Base-by-base conservation (phyloP, 83 land plant genomes). In the Picea abies region DNA sequence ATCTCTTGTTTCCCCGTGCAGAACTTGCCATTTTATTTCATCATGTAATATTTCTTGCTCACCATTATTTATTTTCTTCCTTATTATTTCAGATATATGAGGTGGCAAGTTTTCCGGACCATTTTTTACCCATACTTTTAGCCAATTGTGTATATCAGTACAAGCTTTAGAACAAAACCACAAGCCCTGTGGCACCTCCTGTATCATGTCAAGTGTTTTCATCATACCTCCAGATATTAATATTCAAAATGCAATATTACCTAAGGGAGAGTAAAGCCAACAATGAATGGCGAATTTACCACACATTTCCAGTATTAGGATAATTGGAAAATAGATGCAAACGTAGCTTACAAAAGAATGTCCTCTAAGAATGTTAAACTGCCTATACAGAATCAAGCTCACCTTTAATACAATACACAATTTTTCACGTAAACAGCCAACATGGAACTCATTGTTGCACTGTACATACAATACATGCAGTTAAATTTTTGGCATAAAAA, bases 391-490 rank as follows among this genome's bases (percentile, higher is more conserved):
- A 41, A 49, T 41, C 52, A 72, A 72, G 63, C 83, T 69, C 70
- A 97, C 99, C 98, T 89, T 92, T 64, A 97, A 83, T 82, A 93
- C 93, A 26, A 84, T 91, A 79, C 94, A 83, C 25, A 90, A 88
- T 65, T 89, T 88, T n/a, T 87, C 85, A 84, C 84, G 95, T 83
- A 97, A 84, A 82, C 99, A 97, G 44, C 99, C 99, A 79, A 97
- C 92, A 85, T 97, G 99, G 81, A 71, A 97, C 84, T 97, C 99
- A 82, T 84, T 88, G 82, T 95, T 97, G 82, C 99, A 97, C 97
- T 96, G 91, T 39, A 9, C 49, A 35, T 39, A 71, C 76, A 39
- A 3, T 17, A 72, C 35, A 72, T 20, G 10, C 7, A 41, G n/a
- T 72, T 19, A 39, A 72, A 41, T 32, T 19, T 35, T 71, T 9